Evolutionary conservation across 441 rosid genomes (phyloP).

Genomic region (Lagerstroemia fauriei): DNA sequence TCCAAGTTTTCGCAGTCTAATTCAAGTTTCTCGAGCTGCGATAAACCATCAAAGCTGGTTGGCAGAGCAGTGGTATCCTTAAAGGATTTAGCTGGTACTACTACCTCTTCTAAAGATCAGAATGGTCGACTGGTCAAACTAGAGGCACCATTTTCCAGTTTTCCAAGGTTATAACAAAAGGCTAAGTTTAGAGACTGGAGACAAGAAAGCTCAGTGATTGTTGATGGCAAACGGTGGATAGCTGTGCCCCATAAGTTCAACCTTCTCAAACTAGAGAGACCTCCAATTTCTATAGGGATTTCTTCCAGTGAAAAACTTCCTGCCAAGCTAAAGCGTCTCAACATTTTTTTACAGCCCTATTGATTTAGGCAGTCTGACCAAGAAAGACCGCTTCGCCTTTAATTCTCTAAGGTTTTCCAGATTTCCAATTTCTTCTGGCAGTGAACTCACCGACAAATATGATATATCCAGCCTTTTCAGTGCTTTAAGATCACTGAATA

Average conservation of each 20-base stretch:
- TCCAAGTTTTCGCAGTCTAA: background rate
- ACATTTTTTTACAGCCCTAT: background rate
- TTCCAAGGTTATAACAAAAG: background rate
- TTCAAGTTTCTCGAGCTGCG: background rate
- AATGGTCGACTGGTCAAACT: background rate
- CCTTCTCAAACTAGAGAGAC: conserved; percentile 6
- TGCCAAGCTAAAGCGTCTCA: background rate
- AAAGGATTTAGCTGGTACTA: background rate
- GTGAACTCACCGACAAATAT: background rate
- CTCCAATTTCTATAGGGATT: background rate
- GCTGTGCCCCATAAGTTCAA: background rate
- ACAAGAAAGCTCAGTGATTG: background rate
- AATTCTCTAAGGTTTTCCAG: background rate
- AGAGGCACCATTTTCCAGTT: background rate
- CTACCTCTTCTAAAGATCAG: background rate
- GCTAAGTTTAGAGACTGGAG: background rate
- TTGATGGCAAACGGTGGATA: background rate
- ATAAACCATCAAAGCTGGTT: background rate
- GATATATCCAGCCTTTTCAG: background rate
- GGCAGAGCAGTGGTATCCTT: background rate
- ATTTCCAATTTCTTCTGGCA: background rate
- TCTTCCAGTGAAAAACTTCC: background rate
- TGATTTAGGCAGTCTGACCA: background rate
- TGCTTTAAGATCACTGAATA: background rate
- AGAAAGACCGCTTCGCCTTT: background rate